Percentiles rank a stretch among this genome's conserved stretches.
Conservation (phyloP, 176 grass and related monocot genomes). For the Raddia guianensis region DNA sequence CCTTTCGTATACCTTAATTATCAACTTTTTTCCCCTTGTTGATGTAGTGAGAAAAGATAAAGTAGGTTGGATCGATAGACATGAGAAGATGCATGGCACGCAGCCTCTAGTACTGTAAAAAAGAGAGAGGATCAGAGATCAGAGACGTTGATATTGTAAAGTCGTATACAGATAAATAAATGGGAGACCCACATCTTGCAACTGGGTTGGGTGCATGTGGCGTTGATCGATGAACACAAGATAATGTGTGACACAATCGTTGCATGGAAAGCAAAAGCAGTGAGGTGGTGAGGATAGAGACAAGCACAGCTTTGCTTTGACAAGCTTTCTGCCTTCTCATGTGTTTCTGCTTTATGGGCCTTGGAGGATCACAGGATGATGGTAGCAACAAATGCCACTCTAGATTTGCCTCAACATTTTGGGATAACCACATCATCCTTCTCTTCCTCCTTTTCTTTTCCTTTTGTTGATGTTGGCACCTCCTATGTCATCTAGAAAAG, state of each 20-base stretch:
- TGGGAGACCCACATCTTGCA: slow-evolving; percentile 41
- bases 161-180: slow-evolving; percentile 47
- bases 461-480: slow-evolving; percentile 20
- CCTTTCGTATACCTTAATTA: background rate
- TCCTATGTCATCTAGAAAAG: slow-evolving; percentile 36
- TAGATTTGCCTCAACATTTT: slow-evolving; percentile 28
- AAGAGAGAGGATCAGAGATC: slow-evolving; percentile 10
- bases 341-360: slow-evolving; percentile 45
- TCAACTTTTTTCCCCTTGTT: background rate
- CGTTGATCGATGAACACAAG: slow-evolving; percentile 9
- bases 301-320: slow-evolving; percentile 66
- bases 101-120: slow-evolving; percentile 48
- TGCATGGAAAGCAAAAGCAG: slow-evolving; percentile 61
- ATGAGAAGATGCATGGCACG: slow-evolving; percentile 67
- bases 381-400: slow-evolving; percentile 23
- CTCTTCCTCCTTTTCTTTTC: background rate
- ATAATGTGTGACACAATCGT: slow-evolving; percentile 3
- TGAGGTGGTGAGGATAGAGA: slow-evolving; percentile 57
- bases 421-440: slow-evolving; percentile 13
- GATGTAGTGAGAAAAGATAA: slow-evolving; percentile 58
- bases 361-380: slow-evolving; percentile 42
- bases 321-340: slow-evolving; percentile 63
- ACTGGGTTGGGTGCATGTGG: slow-evolving; percentile 65
- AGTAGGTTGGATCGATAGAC: slow-evolving; percentile 45
- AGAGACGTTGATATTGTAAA: slow-evolving; percentile 55